phyloP scores from a whole-genome alignment of 139 green algal genomes.

The Coelastrella sp. region DNA sequence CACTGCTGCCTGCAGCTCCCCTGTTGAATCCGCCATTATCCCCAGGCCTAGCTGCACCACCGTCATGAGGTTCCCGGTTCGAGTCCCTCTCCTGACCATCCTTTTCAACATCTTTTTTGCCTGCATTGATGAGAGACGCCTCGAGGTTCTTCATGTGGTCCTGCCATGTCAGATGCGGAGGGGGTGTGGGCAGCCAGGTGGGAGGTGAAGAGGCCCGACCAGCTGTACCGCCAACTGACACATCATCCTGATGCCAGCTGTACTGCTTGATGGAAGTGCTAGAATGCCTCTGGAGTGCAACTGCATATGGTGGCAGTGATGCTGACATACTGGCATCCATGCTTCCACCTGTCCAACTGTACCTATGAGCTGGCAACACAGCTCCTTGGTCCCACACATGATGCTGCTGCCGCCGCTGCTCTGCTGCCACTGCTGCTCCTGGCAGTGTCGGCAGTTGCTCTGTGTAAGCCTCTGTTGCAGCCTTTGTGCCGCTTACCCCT shows the following conservation, averaged over 20 bases:
- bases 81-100: not conserved
- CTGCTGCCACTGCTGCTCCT: constrained; percentile 14
- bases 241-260: not conserved
- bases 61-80: not conserved
- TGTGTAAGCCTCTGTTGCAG: not conserved
- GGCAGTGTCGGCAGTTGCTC: not conserved
- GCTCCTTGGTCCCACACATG: not conserved
- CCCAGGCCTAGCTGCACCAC: not conserved
- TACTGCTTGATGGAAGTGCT: not conserved
- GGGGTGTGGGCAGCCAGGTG: not conserved
- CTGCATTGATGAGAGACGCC: not conserved
- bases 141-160: constrained; percentile 34
- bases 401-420: not conserved
- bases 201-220: not conserved
- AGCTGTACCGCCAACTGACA: not conserved
- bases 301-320: not conserved
- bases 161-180: constrained; percentile 21
- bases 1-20: too few relatives aligned
- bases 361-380: too few relatives aligned
- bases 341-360: too few relatives aligned
- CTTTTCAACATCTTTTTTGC: not conserved
- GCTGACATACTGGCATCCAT: not conserved
- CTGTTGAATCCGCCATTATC: not conserved
- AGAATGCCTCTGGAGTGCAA: not conserved
- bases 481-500: not conserved